Percentiles rank a stretch among this genome's conserved stretches.
Evolutionary conservation across 768 basidiomycete genomes (phyloP).

Genomic region (Suillus occidentalis): DNA sequence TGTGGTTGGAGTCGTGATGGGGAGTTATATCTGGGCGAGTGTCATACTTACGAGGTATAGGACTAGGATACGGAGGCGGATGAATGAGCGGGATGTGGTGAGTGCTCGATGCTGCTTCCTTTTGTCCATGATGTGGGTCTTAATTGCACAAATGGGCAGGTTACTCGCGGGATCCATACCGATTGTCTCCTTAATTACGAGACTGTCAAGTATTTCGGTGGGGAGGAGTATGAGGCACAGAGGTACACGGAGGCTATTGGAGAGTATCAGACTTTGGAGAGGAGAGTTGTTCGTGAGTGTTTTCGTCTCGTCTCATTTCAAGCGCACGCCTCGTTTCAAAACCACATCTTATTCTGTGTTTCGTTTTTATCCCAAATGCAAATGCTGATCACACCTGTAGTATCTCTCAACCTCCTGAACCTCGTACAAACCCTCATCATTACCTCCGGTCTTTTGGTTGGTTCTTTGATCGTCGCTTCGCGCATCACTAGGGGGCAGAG

Average conservation of each 20-base stretch:
- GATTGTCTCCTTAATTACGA: constrained; percentile 81
- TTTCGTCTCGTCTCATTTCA: not conserved
- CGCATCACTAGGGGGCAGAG: constrained; percentile 58
- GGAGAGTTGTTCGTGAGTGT: constrained; percentile 66
- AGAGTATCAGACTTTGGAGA: constrained; percentile 74
- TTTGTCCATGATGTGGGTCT: not conserved
- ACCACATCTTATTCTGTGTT: not conserved
- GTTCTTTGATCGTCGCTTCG: constrained; percentile 70
- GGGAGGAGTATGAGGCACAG: constrained; percentile 74
- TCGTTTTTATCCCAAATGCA: not conserved
- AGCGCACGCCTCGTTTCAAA: not conserved
- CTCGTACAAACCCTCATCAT: constrained; percentile 82
- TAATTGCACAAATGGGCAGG: constrained; percentile 30
- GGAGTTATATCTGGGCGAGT: constrained; percentile 52
- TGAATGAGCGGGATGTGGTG: constrained; percentile 79
- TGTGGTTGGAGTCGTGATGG: constrained; percentile 72
- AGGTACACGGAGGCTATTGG: constrained; percentile 71
- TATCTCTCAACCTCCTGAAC: constrained; percentile 72
- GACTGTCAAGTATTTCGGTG: constrained; percentile 88
- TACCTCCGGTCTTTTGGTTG: constrained; percentile 77
- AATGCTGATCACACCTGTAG: constrained; percentile 35
- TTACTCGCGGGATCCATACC: constrained; percentile 80
- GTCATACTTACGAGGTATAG: constrained; percentile 69
- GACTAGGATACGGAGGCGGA: constrained; percentile 69
- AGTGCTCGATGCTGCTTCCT: not conserved